Conservation (phyloP, 139 green algal genomes). For the Chloropicon primus region DNA sequence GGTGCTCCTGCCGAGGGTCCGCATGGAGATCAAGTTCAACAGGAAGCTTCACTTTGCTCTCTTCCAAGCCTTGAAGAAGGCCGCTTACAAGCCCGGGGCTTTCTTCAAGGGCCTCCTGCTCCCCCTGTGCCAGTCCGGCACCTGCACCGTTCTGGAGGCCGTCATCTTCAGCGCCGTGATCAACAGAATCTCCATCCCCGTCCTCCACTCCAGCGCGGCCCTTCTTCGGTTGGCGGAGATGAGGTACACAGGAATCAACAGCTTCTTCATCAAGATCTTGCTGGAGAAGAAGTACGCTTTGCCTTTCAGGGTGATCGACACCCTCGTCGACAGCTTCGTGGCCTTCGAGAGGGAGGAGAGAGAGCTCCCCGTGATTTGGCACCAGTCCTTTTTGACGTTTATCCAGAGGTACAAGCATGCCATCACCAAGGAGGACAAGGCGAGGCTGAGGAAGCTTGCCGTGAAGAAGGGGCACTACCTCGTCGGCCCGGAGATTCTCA, state of each 20-base stretch:
- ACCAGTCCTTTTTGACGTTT: constrained; percentile 88
- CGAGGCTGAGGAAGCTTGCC: constrained; percentile 54
- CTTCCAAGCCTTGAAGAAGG: constrained; percentile 84
- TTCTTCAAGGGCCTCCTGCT: constrained; percentile 95
- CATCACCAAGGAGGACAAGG: constrained; percentile 65
- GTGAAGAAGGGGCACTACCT: constrained; percentile 73
- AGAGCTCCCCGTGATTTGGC: constrained; percentile 93
- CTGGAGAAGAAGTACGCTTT: constrained; percentile 99
- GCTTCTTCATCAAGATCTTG: constrained; percentile 94
- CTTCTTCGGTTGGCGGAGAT: constrained; percentile 81
- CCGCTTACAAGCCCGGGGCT: constrained; percentile 92
- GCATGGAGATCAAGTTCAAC: constrained; percentile 71
- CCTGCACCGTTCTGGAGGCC: constrained; percentile 83
- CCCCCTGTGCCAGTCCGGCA: constrained; percentile 60
- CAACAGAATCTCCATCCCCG: constrained; percentile 11
- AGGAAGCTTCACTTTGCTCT: constrained; percentile 89
- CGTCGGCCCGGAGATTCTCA: constrained; percentile 16
- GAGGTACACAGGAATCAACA: constrained; percentile 83
- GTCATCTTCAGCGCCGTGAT: constrained; percentile 84
- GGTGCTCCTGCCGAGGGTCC: constrained; percentile 82
- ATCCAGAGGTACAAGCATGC: constrained; percentile 90
- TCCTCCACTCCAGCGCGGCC: not conserved
- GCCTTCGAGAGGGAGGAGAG: constrained; percentile 63
- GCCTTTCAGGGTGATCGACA: constrained; percentile 58
- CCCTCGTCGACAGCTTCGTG: constrained; percentile 59